These are phyloP conservation scores for Blastobotrys proliferans DNA, from an alignment of 1,139 yeast species.

Conservation along the genomic window DNA sequence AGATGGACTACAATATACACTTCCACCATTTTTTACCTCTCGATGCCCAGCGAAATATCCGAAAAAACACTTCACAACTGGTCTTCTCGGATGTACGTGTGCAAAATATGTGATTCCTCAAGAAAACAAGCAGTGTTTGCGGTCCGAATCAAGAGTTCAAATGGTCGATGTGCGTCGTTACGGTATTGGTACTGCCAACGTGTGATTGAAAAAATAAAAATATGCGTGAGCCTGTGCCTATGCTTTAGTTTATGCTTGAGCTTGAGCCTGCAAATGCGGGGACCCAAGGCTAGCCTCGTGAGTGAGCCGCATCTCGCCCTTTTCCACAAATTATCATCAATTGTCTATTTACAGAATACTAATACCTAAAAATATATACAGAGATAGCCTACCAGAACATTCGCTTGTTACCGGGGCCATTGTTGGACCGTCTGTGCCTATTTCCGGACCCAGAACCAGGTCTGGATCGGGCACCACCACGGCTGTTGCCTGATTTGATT, in stretches of 20 bases:
- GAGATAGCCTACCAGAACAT: slow-evolving; percentile 4
- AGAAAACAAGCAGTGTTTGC: background rate
- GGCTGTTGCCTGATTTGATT: background rate
- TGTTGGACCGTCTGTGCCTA: slow-evolving; percentile 1
- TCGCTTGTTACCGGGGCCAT: slow-evolving; percentile 7
- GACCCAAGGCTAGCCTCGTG: too few species aligned
- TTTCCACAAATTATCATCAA: too few species aligned
- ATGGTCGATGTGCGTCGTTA: too few species aligned
- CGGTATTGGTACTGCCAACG: too few species aligned
- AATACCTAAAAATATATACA: background rate
- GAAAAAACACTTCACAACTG: background rate
- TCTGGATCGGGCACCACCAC: slow-evolving; percentile 1
- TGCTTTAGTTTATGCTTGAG: too few species aligned
- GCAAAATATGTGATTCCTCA: too few species aligned
- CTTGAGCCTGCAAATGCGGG: too few species aligned
- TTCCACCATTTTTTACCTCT: slow-evolving; percentile 2
- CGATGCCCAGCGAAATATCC: background rate
- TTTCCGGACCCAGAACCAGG: background rate
- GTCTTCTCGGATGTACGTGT: background rate
- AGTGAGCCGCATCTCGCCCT: too few species aligned
- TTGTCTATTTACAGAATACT: too few species aligned
- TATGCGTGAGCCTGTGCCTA: too few species aligned
- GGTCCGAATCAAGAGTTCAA: too few species aligned
- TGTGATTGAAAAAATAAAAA: too few species aligned
- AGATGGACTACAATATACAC: slow-evolving; percentile 56